phyloP scores from a whole-genome alignment of 768 basidiomycete species.

The Termitomyces sp. region DNA sequence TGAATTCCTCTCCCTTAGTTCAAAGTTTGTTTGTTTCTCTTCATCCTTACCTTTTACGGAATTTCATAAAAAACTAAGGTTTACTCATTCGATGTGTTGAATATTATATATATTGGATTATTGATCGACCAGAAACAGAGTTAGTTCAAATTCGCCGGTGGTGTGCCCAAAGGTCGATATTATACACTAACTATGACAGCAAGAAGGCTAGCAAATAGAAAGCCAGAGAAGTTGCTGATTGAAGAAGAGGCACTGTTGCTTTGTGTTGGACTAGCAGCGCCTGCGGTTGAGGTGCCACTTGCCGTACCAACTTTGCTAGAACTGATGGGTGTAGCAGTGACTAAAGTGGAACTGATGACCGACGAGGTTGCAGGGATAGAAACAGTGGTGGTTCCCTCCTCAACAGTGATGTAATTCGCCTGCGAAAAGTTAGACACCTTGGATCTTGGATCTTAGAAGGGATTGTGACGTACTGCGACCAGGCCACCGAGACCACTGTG shows the following conservation, averaged over 20 bases:
- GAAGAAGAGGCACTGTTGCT: constrained; percentile 8
- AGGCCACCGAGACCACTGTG: constrained; percentile 51
- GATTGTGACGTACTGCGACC: constrained; percentile 42
- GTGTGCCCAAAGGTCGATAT: neutral
- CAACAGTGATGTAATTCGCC: constrained; percentile 71
- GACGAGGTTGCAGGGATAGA: constrained; percentile 56
- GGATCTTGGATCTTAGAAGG: neutral
- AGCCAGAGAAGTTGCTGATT: neutral
- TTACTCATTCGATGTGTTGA: neutral
- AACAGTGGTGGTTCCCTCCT: constrained; percentile 56
- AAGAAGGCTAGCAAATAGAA: constrained; percentile 7
- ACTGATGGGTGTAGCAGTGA: constrained; percentile 8
- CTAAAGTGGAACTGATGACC: constrained; percentile 59
- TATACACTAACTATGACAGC: constrained; percentile 2
- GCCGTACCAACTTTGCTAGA: constrained; percentile 10
- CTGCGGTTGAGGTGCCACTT: constrained; percentile 10
- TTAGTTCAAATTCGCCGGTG: neutral
- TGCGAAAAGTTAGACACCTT: constrained; percentile 17
- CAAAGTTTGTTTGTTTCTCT: neutral
- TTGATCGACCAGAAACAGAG: neutral
- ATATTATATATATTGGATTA: neutral
- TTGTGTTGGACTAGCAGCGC: constrained; percentile 7
- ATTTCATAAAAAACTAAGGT: neutral
- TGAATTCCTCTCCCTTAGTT: constrained; percentile 4
- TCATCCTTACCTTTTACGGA: neutral